phyloP scores from a whole-genome alignment of 2,329 filamentous ascomycete species.

The Iodosphaeria phyllophila region DNA sequence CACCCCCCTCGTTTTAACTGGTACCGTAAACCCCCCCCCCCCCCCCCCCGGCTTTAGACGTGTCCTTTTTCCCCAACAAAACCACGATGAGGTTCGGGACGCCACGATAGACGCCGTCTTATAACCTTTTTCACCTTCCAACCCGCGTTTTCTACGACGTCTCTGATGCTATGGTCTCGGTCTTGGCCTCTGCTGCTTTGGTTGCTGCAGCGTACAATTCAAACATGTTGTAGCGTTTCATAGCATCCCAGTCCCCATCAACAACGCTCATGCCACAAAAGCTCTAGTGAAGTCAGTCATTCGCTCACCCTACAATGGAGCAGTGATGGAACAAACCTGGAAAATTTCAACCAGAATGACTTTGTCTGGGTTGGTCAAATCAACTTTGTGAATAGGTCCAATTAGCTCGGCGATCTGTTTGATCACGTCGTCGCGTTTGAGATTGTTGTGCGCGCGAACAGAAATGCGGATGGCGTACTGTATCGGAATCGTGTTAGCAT shows the following conservation, averaged over 20 bases:
- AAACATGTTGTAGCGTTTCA: conserved; percentile 63
- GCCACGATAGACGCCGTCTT: neutral
- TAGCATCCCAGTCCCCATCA: conserved; percentile 49
- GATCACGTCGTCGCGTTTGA: conserved; percentile 53
- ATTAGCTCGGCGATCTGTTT: conserved; percentile 49
- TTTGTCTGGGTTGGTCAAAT: conserved; percentile 60
- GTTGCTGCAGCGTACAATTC: conserved; percentile 40
- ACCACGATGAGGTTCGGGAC: neutral
- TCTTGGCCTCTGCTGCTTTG: conserved; percentile 5
- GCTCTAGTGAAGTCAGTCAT: conserved; percentile 27
- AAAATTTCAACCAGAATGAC: conserved; percentile 67
- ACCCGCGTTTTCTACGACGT: neutral
- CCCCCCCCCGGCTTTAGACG: no score
- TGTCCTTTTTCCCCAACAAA: neutral
- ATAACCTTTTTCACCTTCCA: neutral
- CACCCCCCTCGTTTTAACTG: no score
- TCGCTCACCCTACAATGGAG: no score
- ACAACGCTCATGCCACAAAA: conserved; percentile 68
- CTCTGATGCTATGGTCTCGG: conserved; percentile 1
- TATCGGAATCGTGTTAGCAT: conserved; percentile 1
- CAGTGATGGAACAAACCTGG: conserved; percentile 31
- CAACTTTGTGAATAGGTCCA: conserved; percentile 51
- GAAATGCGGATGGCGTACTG: conserved; percentile 76
- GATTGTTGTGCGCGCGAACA: conserved; percentile 50
- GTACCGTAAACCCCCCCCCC: no score